Evolutionary conservation across 108 stramenopile genomes (phyloP), one percentile per base, ranked within the genome.

Genomic region (Skeletonema potamos): DNA sequence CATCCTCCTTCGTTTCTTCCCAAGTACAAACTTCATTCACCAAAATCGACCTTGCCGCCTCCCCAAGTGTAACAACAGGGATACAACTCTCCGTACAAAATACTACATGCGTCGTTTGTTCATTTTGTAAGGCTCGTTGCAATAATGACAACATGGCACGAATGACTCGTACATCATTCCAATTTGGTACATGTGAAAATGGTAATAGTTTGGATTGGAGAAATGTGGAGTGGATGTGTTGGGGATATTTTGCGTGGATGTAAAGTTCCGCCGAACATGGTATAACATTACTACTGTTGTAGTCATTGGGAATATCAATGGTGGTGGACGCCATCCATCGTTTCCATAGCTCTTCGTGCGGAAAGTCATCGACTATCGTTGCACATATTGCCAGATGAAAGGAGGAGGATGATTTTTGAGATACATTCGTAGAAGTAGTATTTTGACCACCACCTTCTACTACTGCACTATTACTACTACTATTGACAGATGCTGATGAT

Each of bases 31-130:
- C 18, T 29, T 78, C 64, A 32, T 78, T 34, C 13, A 78, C 46
- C 34, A 78, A 60, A 9, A 79, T 66, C 28, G 72, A 58, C n/a
- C 28, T 27, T 3, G 77, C 68, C 11, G 74, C 56, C 29, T 80
- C 78, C 24, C 58, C 43, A 20, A 85, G 51, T 5, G 84, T 79
- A 13, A 55, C 73, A 27, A 85, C 59, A 1, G 84, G 84, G 32
- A 85, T 70, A 54, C 84, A 85, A 26, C 70, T 72, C 32, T 85
- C 84, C 29, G 84, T 85, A 37, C 68, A 79, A 54, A 85, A 74
- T 34, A 85, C 56, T 1, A 85, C 48, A 67, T 85, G 84, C 8
- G 84, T 84, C 6, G 79, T 81, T 24, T 37, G 26, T 11, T 54
- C 54, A 32, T 84, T 48, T 6, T 59, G 44, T 32, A 84, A 29